A percentile compares a stretch with the other conserved stretches of the same genome.
Evolutionary conservation across 2,329 filamentous ascomycete genomes (phyloP).

Genomic region (Pseudogymnoascus sp.): DNA sequence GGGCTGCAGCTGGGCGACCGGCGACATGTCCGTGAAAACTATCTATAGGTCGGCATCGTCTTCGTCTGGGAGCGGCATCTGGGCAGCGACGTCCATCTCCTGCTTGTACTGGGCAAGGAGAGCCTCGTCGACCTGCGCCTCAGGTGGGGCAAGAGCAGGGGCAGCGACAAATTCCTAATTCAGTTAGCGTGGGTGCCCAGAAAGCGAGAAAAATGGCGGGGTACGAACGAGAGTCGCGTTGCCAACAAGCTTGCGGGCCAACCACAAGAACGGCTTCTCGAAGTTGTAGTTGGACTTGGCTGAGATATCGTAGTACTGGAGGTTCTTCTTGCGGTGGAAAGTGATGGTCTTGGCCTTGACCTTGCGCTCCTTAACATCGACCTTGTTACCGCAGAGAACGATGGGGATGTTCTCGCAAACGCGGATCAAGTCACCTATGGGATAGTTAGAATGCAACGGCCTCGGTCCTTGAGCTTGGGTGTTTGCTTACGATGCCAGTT

Average conservation of each 20-base stretch:
- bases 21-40: slow-evolving; percentile 13
- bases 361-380: slow-evolving; percentile 99
- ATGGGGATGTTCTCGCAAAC: slow-evolving; percentile 99
- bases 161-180: slow-evolving; percentile 89
- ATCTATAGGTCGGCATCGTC: slow-evolving; percentile 59
- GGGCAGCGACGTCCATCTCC: slow-evolving; percentile 77
- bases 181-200: neutral
- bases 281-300: slow-evolving; percentile 99
- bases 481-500: slow-evolving; percentile 94
- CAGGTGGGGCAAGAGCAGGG: slow-evolving; percentile 86
- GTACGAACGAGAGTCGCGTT: slow-evolving; percentile 70
- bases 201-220: slow-evolving; percentile 19
- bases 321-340: slow-evolving; percentile 99
- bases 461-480: neutral
- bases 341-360: slow-evolving; percentile 99
- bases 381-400: slow-evolving; percentile 98
- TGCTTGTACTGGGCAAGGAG: slow-evolving; percentile 74
- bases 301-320: slow-evolving; percentile 99
- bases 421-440: slow-evolving; percentile 85
- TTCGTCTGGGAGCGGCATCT: slow-evolving; percentile 87
- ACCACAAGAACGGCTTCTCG: slow-evolving; percentile 99
- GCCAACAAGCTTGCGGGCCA: slow-evolving; percentile 95
- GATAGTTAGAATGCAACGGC: slow-evolving; percentile 13
- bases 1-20: slow-evolving; percentile 11
- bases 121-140: slow-evolving; percentile 77